Conservation (phyloP, 768 basidiomycete species). For the Jaapia argillacea region DNA sequence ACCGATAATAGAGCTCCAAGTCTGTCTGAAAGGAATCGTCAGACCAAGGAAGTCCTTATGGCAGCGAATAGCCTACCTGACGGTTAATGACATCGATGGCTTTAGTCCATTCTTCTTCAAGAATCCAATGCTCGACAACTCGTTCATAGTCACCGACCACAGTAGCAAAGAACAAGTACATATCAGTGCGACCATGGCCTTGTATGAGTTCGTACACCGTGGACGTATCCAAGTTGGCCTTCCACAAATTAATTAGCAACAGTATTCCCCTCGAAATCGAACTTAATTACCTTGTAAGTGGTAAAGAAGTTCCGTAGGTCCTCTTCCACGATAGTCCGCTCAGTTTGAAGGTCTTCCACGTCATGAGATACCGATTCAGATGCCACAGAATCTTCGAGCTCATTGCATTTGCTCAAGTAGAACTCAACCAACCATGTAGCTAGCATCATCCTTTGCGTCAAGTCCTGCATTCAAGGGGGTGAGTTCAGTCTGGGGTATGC, state of each 20-base stretch:
- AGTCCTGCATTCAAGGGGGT: conserved; percentile 70
- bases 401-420: conserved; percentile 93
- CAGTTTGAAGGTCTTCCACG: conserved; percentile 74
- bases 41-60: neutral
- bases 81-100: conserved; percentile 86
- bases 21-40: conserved; percentile 42
- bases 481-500: no score
- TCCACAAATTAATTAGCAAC: neutral
- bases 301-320: conserved; percentile 89
- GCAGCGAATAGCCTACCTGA: conserved; percentile 44
- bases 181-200: conserved; percentile 86
- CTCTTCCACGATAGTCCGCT: conserved; percentile 79
- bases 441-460: conserved; percentile 93
- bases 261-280: neutral
- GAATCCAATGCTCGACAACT: conserved; percentile 86
- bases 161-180: conserved; percentile 84
- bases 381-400: conserved; percentile 88
- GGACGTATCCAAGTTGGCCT: conserved; percentile 77
- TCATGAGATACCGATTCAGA: conserved; percentile 77
- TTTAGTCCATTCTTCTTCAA: conserved; percentile 87
- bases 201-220: conserved; percentile 91
- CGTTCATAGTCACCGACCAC: conserved; percentile 73
- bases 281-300: conserved; percentile 69
- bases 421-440: conserved; percentile 99
- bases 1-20: conserved; percentile 87